Evolutionary conservation across 2,329 filamentous ascomycete species (phyloP), one percentile per base, ranked within the genome.

Genomic region (Cladosporium oxysporum): DNA sequence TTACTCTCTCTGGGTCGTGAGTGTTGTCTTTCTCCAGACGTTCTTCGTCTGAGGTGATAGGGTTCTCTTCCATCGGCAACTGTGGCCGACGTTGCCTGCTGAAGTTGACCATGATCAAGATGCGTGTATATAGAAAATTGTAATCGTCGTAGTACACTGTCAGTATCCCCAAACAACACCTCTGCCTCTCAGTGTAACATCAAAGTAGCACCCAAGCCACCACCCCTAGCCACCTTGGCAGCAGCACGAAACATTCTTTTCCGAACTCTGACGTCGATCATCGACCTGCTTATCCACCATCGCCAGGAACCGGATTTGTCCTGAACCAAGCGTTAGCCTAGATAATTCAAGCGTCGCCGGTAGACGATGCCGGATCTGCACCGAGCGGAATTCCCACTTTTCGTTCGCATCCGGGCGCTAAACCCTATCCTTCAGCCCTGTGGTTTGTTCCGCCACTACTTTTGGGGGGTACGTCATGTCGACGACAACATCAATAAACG

Each of bases 1-100:
- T 66, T 1, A 69, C 49, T 5, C 52, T 37, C 49, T 55, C 52
- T 21, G 49, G 29, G 31, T 63, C 49, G 49, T 63, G 61, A 41
- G 37, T 31, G 33, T 63, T 63, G n/a, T 63, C 61, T 29, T 58
- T 63, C 28, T 58, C 61, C 49, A 57, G n/a, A 2, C 33, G 26
- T 23, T 50, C 58, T n/a, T 44, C 44, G 23, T 58, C 55, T 28
- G 35, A 58, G 14, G 21, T 23, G 2, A 16, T 33, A 18, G 55
- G 55, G 11, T 8, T 58, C 21, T 58, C 55, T 18, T 37, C 18
- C 14, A 33, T 58, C 2, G 55, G 55, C 55, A 58, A 12, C 23
- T 31, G 55, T 4, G 55, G 31, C 55, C 55, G 0, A 10, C 55
- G 55, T 18, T 58, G 29, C 12, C 55, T 37, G 33, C 28, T 58